phyloP scores from a whole-genome alignment of 768 basidiomycete species.

The Boletus rufocinnamomeus region DNA sequence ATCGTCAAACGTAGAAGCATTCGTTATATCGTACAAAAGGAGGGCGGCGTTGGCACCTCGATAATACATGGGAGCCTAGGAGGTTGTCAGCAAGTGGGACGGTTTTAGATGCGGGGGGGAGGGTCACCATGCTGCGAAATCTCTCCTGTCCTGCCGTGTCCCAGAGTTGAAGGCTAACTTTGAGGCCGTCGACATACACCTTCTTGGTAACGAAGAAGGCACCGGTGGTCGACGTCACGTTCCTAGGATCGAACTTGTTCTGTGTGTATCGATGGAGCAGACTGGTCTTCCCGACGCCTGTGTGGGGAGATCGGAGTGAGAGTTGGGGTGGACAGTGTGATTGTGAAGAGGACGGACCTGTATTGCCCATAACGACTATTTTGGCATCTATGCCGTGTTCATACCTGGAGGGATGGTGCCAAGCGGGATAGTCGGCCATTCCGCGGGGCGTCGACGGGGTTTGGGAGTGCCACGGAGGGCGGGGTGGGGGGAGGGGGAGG shows the following conservation, averaged over 20 bases:
- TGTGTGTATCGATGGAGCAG: conserved; percentile 89
- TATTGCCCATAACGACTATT: conserved; percentile 93
- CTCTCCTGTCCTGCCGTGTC: conserved; percentile 94
- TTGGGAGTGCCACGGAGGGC: conserved; percentile 49
- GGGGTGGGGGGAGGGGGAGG: conserved; percentile 41
- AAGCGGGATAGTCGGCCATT: conserved; percentile 60
- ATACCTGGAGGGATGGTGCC: conserved; percentile 72
- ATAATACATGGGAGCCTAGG: conserved; percentile 94
- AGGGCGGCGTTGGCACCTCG: conserved; percentile 94
- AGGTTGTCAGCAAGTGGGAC: conserved; percentile 19
- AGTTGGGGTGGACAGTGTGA: conserved; percentile 19
- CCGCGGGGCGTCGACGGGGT: conserved; percentile 27
- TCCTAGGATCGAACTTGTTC: conserved; percentile 86
- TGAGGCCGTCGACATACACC: conserved; percentile 79
- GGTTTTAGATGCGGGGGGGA: conserved; percentile 11
- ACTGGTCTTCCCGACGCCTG: conserved; percentile 92
- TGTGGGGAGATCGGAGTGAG: conserved; percentile 18
- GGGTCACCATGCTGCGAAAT: conserved; percentile 82
- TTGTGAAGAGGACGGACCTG: conserved; percentile 40
- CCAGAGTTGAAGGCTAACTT: conserved; percentile 87
- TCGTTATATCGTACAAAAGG: conserved; percentile 94
- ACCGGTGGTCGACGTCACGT: conserved; percentile 87
- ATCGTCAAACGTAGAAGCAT: conserved; percentile 84
- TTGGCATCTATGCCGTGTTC: conserved; percentile 91
- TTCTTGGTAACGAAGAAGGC: conserved; percentile 96